Percentiles rank a stretch among this genome's conserved stretches.
phyloP scores from a whole-genome alignment of 1,139 yeast species.

The Nakaseomyces bracarensis region DNA sequence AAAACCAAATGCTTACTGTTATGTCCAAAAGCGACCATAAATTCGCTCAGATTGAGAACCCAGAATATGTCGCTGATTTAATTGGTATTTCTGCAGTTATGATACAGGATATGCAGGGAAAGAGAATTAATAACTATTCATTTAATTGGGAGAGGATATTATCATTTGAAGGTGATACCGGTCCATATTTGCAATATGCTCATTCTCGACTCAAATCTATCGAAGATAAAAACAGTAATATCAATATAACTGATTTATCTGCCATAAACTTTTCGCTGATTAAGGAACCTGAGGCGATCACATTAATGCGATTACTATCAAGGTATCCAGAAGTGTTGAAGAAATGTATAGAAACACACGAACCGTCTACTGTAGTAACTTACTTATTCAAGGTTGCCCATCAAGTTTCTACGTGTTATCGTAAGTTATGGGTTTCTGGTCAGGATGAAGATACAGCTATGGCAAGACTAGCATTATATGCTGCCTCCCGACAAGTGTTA shows the following conservation, averaged over 20 bases:
- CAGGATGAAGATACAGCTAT: conserved; percentile 80
- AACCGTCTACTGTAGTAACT: conserved; percentile 95
- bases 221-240: conserved; percentile 60
- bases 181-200: conserved; percentile 97
- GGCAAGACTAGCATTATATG: conserved; percentile 89
- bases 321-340: conserved; percentile 88
- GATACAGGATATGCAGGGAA: conserved; percentile 98
- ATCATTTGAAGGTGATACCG: conserved; percentile 98
- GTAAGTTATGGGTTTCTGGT: conserved; percentile 94
- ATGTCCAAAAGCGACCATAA: conserved; percentile 89
- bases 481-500: conserved; percentile 83
- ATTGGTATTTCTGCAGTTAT: conserved; percentile 96
- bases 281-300: conserved; percentile 65
- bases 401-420: conserved; percentile 93
- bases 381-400: conserved; percentile 88
- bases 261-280: conserved; percentile 64
- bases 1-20: conserved; percentile 91
- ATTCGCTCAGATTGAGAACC: conserved; percentile 88
- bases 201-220: conserved; percentile 95
- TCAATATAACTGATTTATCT: conserved; percentile 34
- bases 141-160: conserved; percentile 98
- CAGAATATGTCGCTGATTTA: conserved; percentile 90
- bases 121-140: conserved; percentile 91
- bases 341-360: conserved; percentile 75
- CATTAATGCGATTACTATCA: conserved; percentile 71